Percentiles rank a stretch among this genome's conserved stretches.
These are phyloP conservation scores for Polyplosphaeria fusca DNA, from an alignment of 495 filamentous ascomycete species.

Conservation along the genomic window DNA sequence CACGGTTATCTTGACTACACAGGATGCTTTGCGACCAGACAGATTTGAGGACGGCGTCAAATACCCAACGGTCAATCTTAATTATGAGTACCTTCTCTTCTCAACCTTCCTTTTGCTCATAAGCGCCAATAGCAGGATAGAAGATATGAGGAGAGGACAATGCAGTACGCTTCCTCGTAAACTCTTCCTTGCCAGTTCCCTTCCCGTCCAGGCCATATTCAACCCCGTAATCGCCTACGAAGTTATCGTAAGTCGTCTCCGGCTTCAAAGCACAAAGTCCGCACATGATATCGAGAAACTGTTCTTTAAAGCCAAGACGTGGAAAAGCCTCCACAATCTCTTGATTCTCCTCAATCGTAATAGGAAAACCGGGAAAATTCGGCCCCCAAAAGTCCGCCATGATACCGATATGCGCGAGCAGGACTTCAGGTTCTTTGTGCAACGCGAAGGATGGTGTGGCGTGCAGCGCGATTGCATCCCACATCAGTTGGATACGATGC, in stretches of 20 bases:
- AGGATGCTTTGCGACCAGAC: too few relatives aligned
- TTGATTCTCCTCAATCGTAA: conserved; percentile 41
- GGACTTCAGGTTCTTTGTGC: conserved; percentile 46
- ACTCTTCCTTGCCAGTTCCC: too few relatives aligned
- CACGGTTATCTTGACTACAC: too few relatives aligned
- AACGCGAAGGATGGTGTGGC: conserved; percentile 39
- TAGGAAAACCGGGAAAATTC: conserved; percentile 4
- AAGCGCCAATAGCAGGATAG: too few relatives aligned
- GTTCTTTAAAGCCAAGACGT: conserved; percentile 35
- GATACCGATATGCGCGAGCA: conserved; percentile 39
- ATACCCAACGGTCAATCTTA: too few relatives aligned
- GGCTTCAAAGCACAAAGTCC: conserved; percentile 43
- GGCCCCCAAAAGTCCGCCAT: conserved; percentile 40
- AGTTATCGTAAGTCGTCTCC: conserved; percentile 44
- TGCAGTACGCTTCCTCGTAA: too few relatives aligned
- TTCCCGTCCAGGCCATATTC: too few relatives aligned
- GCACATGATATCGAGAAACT: conserved; percentile 40
- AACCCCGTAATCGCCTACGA: conserved; percentile 20
- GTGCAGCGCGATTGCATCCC: conserved; percentile 46
- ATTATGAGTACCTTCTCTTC: too few relatives aligned
- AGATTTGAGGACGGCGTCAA: too few relatives aligned
- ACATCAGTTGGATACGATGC: conserved; percentile 45
- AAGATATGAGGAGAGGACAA: too few relatives aligned
- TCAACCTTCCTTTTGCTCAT: too few relatives aligned
- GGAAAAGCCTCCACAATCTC: conserved; percentile 37